Evolutionary conservation across 192 early-diverging fungal genomes (phyloP), one percentile per base, ranked within the genome.

Genomic region (Diversispora epigaea): DNA sequence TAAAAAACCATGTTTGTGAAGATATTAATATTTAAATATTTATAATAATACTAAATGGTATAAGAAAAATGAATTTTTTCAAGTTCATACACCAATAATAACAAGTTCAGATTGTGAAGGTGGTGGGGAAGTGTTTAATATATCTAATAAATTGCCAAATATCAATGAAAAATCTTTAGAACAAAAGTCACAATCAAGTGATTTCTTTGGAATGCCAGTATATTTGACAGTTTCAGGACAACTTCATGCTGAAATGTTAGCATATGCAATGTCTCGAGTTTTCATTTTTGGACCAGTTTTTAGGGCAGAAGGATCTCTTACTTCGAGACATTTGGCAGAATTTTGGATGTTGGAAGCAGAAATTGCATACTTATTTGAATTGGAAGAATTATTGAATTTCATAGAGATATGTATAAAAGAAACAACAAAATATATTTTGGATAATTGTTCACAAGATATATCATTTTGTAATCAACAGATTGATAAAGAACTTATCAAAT

Each of bases 261-360:
- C 91, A 4, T 82, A 84, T 0, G 88, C 91, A 0, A 80, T 94
- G 47, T 86, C 90, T 12, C 80, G 93, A 21, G 93, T 93, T 0
- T 97, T 92, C 78, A 92, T 91, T 0, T 85, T 97, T 77, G 88
- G 90, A 14, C 95, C 91, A 19, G 83, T 90, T 0, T 97, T 97
- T 75, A 84, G 95, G 10, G 95, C 95, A 10, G 95, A 97, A 76
- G 86, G 87, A 14, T 91, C 91, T 11, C 81, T 89, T 70, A 93
- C 92, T 4, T 88, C 91, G 6, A 88, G 93, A 25, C 95, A 97
- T 78, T 67, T 97, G 21, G 91, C 94, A 2, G 95, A 97, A 79
- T 97, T 97, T 71, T 95, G 94, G 93, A 97, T 97, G 95, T 76
- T 94, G 40, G 95, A 97, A 76, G 93, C 93, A 2, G 95, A 97